These are phyloP conservation scores for Pseudogymnoascus pannorum DNA, from an alignment of 2,329 filamentous ascomycete genomes.

Conservation along the genomic window DNA sequence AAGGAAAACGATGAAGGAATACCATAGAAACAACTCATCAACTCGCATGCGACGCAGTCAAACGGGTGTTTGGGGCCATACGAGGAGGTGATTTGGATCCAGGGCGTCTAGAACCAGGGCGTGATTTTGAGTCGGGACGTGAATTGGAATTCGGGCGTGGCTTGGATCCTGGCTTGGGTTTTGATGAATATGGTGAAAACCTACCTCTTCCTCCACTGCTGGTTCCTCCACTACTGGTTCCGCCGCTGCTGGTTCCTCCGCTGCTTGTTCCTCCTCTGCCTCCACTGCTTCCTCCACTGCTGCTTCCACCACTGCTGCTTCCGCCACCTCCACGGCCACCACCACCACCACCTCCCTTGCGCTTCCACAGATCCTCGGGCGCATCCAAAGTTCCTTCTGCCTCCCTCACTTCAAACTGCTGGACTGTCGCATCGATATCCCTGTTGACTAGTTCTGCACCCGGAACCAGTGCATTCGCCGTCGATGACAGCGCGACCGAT, in stretches of 20 bases:
- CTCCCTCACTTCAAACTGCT: neutral
- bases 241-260: neutral
- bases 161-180: neutral
- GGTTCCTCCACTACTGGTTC: neutral
- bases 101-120: conserved; percentile 5
- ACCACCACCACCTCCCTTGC: conserved; percentile 52
- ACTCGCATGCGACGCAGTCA: neutral
- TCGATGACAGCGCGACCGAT: neutral
- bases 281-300: conserved; percentile 8
- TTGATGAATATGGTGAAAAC: conserved; percentile 12
- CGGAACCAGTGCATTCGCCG: neutral
- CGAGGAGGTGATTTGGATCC: conserved; percentile 11
- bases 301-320: conserved; percentile 8
- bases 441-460: neutral
- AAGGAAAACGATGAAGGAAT: neutral
- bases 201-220: neutral
- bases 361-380: conserved; percentile 45
- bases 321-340: conserved; percentile 37
- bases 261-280: neutral
- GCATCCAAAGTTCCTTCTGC: conserved; percentile 19
- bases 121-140: neutral
- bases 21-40: neutral
- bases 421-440: neutral
- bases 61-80: conserved; percentile 11
- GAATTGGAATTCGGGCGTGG: neutral